Evolutionary conservation across 495 filamentous ascomycete genomes (phyloP), one percentile per base, ranked within the genome.

Genomic region (Hyaloscypha hepaticicola): DNA sequence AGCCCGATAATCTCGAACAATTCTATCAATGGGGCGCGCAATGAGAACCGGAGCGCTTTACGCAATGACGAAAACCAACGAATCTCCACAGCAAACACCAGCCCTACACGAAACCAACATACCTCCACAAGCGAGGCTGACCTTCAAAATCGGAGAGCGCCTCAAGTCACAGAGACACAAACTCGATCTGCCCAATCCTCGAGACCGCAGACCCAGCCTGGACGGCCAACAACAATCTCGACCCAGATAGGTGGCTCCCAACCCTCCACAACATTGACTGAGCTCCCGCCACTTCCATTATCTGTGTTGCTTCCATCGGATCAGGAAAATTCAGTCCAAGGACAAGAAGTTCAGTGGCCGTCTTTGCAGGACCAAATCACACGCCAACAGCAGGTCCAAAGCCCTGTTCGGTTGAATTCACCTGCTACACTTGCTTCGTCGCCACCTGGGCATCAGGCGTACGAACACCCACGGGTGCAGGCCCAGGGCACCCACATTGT

Each of bases 1-100:
- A 83, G 78, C 65, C 79, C 79, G 31, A 65, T 64, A n/a, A 14
- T 66, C 3, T 38, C 66, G 22, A 59, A 33, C 7, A 16, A 55
- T 29, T 64, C 71, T 21, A 61, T 72, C 1, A 74, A 70, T 22
- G 59, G 70, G 25, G 70, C 72, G 28, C 73, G 71, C 1, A 34
- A 62, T 31, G 55, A 55, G 22, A 63, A 61, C 58, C 65, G 63
- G 21, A 41, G 29, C 28, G n/a, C 14, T 8, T 48, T 28, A 53
- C 22, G 34, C 14, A 51, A 55, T 55, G 29, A 27, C 21, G 31
- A 21, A 27, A 58, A 45, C 21, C 5, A 11, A 9, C 33, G 14
- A n/a, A 14, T 16, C 21, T 33, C 12, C 21, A 11, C 28, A n/a
- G 27, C 58, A 48, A 60, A 29, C 9, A 22, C n/a, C 48, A 16